These are phyloP conservation scores for Eremothecium gossypii DNA, from an alignment of 1,139 yeast species.

Conservation along the genomic window DNA sequence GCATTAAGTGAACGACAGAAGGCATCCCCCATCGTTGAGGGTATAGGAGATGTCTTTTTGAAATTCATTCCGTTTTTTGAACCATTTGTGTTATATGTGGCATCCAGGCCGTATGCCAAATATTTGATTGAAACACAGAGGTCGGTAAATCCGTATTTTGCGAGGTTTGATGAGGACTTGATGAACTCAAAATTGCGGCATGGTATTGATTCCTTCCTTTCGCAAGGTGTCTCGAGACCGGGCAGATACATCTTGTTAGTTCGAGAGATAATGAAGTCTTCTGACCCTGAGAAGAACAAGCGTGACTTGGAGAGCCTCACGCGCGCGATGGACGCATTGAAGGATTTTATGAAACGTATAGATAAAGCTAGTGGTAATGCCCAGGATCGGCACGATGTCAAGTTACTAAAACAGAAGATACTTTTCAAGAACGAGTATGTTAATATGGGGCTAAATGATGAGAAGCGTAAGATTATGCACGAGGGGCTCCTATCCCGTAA, in stretches of 20 bases:
- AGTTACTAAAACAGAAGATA: conserved; percentile 71
- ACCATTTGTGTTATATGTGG: conserved; percentile 87
- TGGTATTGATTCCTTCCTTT: conserved; percentile 84
- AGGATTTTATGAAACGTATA: conserved; percentile 67
- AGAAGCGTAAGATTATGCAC: conserved; percentile 54
- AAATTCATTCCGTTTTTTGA: conserved; percentile 82
- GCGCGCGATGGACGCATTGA: conserved; percentile 67
- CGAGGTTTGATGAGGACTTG: conserved; percentile 84
- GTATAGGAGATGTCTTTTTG: conserved; percentile 78
- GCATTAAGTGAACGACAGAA: conserved; percentile 86
- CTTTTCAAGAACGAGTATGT: conserved; percentile 80
- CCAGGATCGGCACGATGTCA: conserved; percentile 83
- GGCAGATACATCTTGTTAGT: conserved; percentile 86
- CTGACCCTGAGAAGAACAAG: conserved; percentile 39
- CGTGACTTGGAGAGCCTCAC: conserved; percentile 66
- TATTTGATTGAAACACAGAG: conserved; percentile 94
- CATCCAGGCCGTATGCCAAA: conserved; percentile 93
- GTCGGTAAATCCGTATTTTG: conserved; percentile 80
- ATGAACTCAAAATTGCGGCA: conserved; percentile 79
- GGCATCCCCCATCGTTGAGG: conserved; percentile 72
- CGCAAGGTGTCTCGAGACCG: conserved; percentile 93
- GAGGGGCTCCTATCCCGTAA: conserved; percentile 31
- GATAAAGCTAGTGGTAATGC: conserved; percentile 91
- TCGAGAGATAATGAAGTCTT: conserved; percentile 77
- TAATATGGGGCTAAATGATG: conserved; percentile 75